Evolutionary conservation across 345 rosid genomes (phyloP).

Genomic region (Aegle marmelos): DNA sequence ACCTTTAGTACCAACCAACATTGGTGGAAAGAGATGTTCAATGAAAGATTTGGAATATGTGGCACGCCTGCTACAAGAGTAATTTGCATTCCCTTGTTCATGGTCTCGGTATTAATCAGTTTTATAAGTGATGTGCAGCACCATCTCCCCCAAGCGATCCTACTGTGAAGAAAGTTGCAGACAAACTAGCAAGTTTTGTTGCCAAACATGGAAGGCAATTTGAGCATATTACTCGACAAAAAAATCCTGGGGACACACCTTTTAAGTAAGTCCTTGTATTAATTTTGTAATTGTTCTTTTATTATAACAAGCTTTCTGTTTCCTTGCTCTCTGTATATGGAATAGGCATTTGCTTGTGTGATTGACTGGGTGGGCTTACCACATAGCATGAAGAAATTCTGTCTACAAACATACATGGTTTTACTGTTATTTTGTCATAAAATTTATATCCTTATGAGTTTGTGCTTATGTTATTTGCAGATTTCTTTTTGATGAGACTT

Average conservation of each 20-base stretch:
- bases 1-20: constrained; percentile 77
- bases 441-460: not conserved
- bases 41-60: constrained; percentile 90
- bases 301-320: constrained; percentile 6
- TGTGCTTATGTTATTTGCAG: constrained; percentile 34
- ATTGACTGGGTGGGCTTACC: not conserved
- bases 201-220: constrained; percentile 96
- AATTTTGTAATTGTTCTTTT: constrained; percentile 2
- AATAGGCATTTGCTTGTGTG: not conserved
- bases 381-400: not conserved
- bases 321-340: not conserved
- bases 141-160: constrained; percentile 85
- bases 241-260: constrained; percentile 95
- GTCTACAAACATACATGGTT: not conserved
- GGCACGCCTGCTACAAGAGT: constrained; percentile 93
- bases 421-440: not conserved
- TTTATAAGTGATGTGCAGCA: constrained; percentile 99
- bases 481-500: constrained; percentile 79
- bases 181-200: constrained; percentile 96
- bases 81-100: constrained; percentile 97
- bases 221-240: constrained; percentile 87
- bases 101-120: constrained; percentile 98
- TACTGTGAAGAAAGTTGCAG: constrained; percentile 95
- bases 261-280: constrained; percentile 57
- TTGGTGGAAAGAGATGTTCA: constrained; percentile 93